Evolutionary conservation across 208 protist species (phyloP).

Genomic region (Herpetomonas samuelpessoai): DNA sequence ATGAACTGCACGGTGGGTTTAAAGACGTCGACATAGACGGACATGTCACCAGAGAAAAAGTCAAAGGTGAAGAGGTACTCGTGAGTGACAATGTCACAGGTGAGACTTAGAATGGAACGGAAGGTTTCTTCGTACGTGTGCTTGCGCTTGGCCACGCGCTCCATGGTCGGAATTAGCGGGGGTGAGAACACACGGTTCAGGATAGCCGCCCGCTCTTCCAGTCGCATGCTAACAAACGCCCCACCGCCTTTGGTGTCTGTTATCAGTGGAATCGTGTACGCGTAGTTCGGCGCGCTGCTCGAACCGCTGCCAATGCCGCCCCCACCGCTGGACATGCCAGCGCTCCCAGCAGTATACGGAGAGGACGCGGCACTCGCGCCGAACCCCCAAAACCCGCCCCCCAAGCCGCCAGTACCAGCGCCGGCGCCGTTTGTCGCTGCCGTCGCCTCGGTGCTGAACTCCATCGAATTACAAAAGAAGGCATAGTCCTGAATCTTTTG

Average conservation of each 20-base stretch:
- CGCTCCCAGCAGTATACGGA: neutral
- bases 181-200: constrained; percentile 41
- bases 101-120: constrained; percentile 59
- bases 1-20: constrained; percentile 77
- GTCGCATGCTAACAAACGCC: constrained; percentile 20
- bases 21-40: constrained; percentile 76
- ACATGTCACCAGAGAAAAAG: constrained; percentile 81
- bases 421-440: constrained; percentile 8
- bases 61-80: constrained; percentile 88
- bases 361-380: constrained; percentile 8
- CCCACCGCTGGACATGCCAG: neutral
- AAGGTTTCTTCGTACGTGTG: constrained; percentile 87
- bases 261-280: constrained; percentile 54
- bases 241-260: constrained; percentile 25
- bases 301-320: constrained; percentile 1
- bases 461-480: constrained; percentile 71
- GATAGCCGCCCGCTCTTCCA: constrained; percentile 55
- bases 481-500: constrained; percentile 71
- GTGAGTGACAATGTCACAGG: constrained; percentile 82
- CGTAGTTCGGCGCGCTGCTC: constrained; percentile 4
- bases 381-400: constrained; percentile 15
- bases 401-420: constrained; percentile 11
- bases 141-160: constrained; percentile 36
- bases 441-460: constrained; percentile 36
- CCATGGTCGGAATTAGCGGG: constrained; percentile 74